Evolutionary conservation across 768 basidiomycete genomes (phyloP).

Genomic region (Steccherinum ochraceum): DNA sequence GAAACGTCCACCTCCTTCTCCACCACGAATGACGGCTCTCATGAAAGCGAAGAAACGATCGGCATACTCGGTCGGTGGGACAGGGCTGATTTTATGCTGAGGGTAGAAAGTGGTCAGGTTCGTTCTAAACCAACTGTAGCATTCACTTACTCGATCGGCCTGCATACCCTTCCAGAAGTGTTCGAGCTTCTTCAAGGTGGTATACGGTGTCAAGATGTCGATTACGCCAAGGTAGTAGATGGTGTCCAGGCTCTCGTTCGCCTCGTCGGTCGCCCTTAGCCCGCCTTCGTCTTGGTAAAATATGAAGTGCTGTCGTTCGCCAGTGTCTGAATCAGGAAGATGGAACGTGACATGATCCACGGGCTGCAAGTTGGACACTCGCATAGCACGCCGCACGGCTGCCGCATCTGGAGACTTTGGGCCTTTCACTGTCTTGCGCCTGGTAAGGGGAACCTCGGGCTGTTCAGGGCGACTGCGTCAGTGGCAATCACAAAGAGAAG

Average conservation of each 20-base stretch:
- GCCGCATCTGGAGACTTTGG: conserved; percentile 63
- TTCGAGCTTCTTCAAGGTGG: conserved; percentile 69
- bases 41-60: conserved; percentile 86
- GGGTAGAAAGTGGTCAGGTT: conserved; percentile 4
- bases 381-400: conserved; percentile 82
- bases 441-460: conserved; percentile 65
- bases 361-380: conserved; percentile 71
- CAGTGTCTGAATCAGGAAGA: conserved; percentile 57
- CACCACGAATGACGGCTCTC: conserved; percentile 80
- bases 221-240: conserved; percentile 96
- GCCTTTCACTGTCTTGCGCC: conserved; percentile 59
- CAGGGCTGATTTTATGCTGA: conserved; percentile 93
- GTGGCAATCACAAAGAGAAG: not conserved
- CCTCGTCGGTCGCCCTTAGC: conserved; percentile 82
- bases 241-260: conserved; percentile 62
- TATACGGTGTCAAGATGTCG: conserved; percentile 93
- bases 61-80: conserved; percentile 81
- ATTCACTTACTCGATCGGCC: conserved; percentile 77
- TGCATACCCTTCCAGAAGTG: conserved; percentile 89
- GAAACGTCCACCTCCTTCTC: conserved; percentile 55
- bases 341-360: conserved; percentile 46
- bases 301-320: conserved; percentile 65
- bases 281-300: conserved; percentile 99
- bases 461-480: conserved; percentile 21
- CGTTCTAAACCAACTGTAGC: too few relatives aligned